A percentile compares a stretch with the other conserved stretches of the same genome.
Conservation (phyloP, 169 alveolate genomes). For the Miamiensis avidus region DNA sequence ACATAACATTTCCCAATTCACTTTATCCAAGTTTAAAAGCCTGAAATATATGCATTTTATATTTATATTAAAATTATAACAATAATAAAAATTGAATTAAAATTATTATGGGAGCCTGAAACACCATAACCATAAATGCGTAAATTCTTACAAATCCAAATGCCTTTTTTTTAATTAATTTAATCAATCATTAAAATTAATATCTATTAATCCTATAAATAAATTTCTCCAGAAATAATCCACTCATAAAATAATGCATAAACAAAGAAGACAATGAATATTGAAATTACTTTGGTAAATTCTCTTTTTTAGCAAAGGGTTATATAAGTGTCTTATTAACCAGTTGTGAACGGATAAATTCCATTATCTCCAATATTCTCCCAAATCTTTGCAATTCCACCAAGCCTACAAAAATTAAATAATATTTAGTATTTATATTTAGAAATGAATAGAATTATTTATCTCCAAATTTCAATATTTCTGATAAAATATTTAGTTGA, state of each 20-base stretch:
- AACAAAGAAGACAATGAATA: constrained; percentile 37
- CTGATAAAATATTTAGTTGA: constrained; percentile 34
- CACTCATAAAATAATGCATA: constrained; percentile 44
- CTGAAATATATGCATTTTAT: too few species aligned
- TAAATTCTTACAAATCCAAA: too few species aligned
- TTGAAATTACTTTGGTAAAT: constrained; percentile 25
- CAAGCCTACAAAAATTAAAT: constrained; percentile 34
- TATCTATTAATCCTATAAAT: too few species aligned
- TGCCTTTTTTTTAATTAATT: too few species aligned
- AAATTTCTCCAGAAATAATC: constrained; percentile 25
- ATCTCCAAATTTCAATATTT: constrained; percentile 38
- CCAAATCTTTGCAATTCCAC: constrained; percentile 55
- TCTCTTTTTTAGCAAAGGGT: constrained; percentile 45
- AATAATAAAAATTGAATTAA: too few species aligned
- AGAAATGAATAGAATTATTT: constrained; percentile 27
- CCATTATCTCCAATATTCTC: constrained; percentile 51
- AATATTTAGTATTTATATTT: too few species aligned
- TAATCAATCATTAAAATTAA: too few species aligned
- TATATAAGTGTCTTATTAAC: constrained; percentile 41
- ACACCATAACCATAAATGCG: too few species aligned
- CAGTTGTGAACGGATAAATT: constrained; percentile 52
- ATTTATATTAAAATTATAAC: too few species aligned
- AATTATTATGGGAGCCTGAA: too few species aligned
- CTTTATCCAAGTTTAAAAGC: too few species aligned
- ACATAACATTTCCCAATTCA: too few species aligned